Base-by-base conservation (phyloP, 2,329 filamentous ascomycete species). In the Aspergillus puulaauensis region DNA sequence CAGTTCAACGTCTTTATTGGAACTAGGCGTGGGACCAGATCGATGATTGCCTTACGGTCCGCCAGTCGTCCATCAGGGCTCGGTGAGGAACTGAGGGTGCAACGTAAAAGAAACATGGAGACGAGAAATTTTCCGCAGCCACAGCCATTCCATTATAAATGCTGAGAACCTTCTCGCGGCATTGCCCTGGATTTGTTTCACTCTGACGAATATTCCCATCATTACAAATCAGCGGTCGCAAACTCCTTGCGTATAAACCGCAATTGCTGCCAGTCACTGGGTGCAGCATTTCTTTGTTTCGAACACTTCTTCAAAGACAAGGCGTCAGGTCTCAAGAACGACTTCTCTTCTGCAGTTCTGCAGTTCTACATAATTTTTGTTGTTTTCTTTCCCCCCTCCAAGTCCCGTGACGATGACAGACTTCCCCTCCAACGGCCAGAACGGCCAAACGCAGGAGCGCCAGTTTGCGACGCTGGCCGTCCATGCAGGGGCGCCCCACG, bases 401-500 rank as follows among this genome's bases (percentile, higher is more conserved):
- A 40, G 19, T 37, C 57, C 56, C 60, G 60, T 54, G 47, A 68
- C 52, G 21, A 54, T 56, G 53, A 56, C 54, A 56, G 27, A 59
- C 57, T 39, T 61, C 60, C 49, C 58, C 39, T 41, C 52, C 52
- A 50, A 56, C 46, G 47, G 54, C 56, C 50, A 63, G 59, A 72
- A 70, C 61, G 71, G 68, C 62, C 81, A 83, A 48, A 23, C 14
- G 45, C 90, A 91, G 63, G 82, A 88, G 57, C 88, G 91, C 74
- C 82, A 86, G 62, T 98, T 99, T 77, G 95, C 91, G 61, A 99
- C 95, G 48, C 85, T 96, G 61, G 95, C 95, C 57, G 95, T 99
- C 19, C 95, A 99, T 77, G 93, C 93, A 62, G 95, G 95, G 61
- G 85, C 91, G 44, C 91, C 91, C 68, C 90, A 96, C 75, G 95